phyloP scores from a whole-genome alignment of 2,329 filamentous ascomycete species.

The Cladosporium colombiae region DNA sequence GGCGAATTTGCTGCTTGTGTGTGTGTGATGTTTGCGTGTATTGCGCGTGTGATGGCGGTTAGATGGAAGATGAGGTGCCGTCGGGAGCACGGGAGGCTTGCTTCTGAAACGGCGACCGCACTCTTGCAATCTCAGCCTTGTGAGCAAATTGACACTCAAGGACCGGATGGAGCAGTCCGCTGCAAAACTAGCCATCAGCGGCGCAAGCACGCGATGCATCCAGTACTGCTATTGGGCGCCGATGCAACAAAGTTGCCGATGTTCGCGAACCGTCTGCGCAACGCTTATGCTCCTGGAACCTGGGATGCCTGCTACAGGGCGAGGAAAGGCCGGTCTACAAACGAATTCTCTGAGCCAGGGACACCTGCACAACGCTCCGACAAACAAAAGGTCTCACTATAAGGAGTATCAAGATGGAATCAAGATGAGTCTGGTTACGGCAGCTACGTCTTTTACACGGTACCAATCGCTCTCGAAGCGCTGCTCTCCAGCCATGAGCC shows the following conservation, averaged over 20 bases:
- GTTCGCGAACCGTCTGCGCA: not conserved
- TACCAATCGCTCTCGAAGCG: not conserved
- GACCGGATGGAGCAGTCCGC: conserved; percentile 5
- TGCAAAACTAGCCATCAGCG: not conserved
- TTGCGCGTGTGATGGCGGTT: conserved; percentile 3
- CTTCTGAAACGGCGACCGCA: conserved; percentile 9
- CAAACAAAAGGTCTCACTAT: not conserved
- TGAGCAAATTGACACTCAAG: not conserved
- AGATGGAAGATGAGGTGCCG: conserved; percentile 14
- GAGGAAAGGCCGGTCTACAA: not conserved
- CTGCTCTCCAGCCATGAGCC: not conserved
- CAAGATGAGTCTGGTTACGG: not conserved
- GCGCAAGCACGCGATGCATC: not conserved
- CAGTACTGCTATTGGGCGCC: conserved; percentile 7
- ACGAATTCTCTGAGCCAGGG: not conserved
- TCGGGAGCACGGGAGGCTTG: conserved; percentile 13
- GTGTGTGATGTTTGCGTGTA: not conserved
- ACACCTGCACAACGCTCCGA: not conserved
- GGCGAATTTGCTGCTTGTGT: not conserved
- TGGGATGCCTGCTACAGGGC: not conserved
- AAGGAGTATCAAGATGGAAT: not conserved
- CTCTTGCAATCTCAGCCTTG: conserved; percentile 19
- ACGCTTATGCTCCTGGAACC: not conserved
- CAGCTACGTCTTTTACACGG: not conserved
- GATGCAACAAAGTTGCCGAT: not conserved